Evolutionary conservation across 495 filamentous ascomycete genomes (phyloP), one percentile per base, ranked within the genome.

Genomic region (Daldinia vernicosa): DNA sequence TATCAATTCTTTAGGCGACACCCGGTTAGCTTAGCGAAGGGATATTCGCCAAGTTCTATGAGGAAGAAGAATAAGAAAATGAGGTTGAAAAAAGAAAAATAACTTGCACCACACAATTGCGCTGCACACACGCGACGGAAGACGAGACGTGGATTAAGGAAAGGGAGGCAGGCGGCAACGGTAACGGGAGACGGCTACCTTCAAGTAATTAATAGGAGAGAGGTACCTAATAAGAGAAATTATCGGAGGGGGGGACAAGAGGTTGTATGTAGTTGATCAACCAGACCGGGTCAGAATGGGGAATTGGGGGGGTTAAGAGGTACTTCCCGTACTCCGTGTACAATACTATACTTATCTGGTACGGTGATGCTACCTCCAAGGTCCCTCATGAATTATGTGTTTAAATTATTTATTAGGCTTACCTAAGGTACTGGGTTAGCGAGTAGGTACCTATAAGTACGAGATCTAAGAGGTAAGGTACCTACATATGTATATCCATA

Each of bases 161-260:
- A 75, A 71, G 75, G 75, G 75, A 74, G 70, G 70, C 75, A 74
- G 70, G 70, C 75, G 74, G 72, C 75, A 74, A 72, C 72, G 67
- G 75, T 71, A 74, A 75, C 71, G 74, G 70, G 75, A 69, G 70
- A 74, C 70, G 68, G 73, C 74, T 72, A 72, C 70, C 67, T 74
- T 72, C 68, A 59, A 75, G 73, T 74, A 74, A 75, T 77, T 75
- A 75, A 70, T 74, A 75, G 69, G 72, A 70, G 71, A 56, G n/a
- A n/a, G n/a, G 53, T 56, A 55, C 53, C 53, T 70, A 75, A 75
- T 71, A 77, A 74, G 75, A 77, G 75, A 77, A 77, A 77, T 75
- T 77, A 75, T 77, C 75, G 75, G 75, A 75, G 69, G 70, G 69
- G 69, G 70, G 70, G 70, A 72, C 65, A 69, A 69, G 60, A 61